phyloP scores from a whole-genome alignment of 192 early-diverging fungal species.

The Coemansia sp. region DNA sequence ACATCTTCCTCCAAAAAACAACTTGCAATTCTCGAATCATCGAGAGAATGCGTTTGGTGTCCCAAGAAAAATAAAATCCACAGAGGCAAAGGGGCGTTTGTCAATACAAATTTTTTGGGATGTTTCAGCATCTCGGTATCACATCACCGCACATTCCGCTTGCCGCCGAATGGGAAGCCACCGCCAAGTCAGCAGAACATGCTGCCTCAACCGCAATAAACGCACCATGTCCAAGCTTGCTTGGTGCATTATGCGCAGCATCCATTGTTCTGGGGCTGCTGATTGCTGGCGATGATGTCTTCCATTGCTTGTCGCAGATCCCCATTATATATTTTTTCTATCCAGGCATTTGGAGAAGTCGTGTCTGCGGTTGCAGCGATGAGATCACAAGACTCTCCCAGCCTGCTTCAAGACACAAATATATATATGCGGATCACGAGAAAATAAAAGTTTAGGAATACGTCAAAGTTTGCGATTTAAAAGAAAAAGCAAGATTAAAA shows the following conservation, averaged over 20 bases:
- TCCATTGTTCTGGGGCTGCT: neutral
- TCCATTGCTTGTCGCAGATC: too few species aligned
- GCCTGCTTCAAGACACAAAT: neutral
- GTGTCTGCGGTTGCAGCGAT: neutral
- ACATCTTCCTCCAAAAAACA: too few species aligned
- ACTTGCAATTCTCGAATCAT: too few species aligned
- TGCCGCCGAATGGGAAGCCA: neutral
- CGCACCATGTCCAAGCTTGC: neutral
- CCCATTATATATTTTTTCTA: neutral
- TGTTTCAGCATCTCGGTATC: neutral
- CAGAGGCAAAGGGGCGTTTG: too few species aligned
- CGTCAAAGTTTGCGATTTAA: neutral
- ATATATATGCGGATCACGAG: neutral
- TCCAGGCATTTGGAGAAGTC: conserved; percentile 9
- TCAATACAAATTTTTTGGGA: neutral
- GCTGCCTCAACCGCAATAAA: neutral
- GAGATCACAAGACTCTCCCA: neutral
- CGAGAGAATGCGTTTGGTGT: too few species aligned
- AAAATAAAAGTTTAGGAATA: neutral
- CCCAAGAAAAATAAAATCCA: too few species aligned
- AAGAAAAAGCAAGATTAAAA: neutral
- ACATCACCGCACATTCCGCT: neutral
- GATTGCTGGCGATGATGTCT: neutral
- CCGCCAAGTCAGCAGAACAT: neutral
- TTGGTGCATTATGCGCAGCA: neutral